Conservation (phyloP, 345 rosid genomes). For the Hypericum perforatum region DNA sequence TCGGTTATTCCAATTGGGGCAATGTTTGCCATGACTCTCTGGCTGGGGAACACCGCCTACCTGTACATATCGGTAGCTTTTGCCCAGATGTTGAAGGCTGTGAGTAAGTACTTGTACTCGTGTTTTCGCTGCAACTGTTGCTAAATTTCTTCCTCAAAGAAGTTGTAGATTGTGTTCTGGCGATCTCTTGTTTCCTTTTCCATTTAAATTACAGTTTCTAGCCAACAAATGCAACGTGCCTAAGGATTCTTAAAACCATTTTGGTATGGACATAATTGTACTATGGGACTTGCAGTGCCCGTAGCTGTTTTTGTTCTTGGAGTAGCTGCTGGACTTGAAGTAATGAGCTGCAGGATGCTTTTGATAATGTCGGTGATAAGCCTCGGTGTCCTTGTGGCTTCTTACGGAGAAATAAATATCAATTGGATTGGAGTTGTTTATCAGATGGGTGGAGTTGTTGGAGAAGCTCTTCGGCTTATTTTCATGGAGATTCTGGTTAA, state of each 20-base stretch:
- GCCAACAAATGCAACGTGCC: too few species aligned
- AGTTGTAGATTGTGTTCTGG: not conserved
- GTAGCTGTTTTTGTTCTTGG: constrained; percentile 95
- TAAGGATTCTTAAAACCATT: too few species aligned
- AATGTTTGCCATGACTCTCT: constrained; percentile 95
- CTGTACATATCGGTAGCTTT: constrained; percentile 91
- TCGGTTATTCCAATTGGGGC: constrained; percentile 96
- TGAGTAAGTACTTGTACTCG: constrained; percentile 43
- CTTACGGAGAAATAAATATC: constrained; percentile 83
- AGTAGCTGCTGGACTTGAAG: constrained; percentile 88
- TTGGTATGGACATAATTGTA: too few species aligned
- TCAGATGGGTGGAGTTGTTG: constrained; percentile 98
- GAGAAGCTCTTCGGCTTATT: constrained; percentile 83
- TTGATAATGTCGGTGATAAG: constrained; percentile 92
- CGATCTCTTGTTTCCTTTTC: not conserved
- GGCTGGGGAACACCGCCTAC: constrained; percentile 98
- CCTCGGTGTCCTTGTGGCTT: constrained; percentile 91
- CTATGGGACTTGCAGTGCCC: constrained; percentile 70
- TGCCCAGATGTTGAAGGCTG: constrained; percentile 96
- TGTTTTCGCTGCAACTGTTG: not conserved
- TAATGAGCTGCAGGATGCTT: constrained; percentile 91
- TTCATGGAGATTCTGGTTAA: constrained; percentile 95
- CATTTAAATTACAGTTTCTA: too few species aligned
- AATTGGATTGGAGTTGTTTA: constrained; percentile 96
- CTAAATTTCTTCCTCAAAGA: not conserved